Evolutionary conservation across 1,139 yeast species (phyloP).

Genomic region (Candida neerlandica): DNA sequence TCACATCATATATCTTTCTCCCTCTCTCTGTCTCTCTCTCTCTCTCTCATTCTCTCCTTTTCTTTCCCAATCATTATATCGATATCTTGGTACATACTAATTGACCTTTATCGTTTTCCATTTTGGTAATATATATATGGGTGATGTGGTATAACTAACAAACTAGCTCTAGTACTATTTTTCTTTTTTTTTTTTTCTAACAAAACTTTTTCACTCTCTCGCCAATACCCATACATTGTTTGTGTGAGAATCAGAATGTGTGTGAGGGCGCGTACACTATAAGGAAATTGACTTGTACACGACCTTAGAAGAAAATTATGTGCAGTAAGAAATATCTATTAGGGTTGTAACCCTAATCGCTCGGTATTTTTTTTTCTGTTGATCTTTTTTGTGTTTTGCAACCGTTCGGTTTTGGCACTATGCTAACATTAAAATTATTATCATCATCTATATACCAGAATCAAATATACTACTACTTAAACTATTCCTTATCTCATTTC

Average conservation of each 20-base stretch:
- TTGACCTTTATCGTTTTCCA: slow-evolving; percentile 99
- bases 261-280: background rate
- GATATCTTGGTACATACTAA: slow-evolving; percentile 67
- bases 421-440: too few species aligned
- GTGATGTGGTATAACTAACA: background rate
- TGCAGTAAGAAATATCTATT: slow-evolving; percentile 2
- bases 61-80: background rate
- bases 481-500: background rate
- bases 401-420: background rate
- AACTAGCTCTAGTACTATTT: background rate
- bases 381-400: slow-evolving; percentile 1
- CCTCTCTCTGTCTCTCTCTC: background rate
- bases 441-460: too few species aligned
- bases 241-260: background rate
- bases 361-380: background rate
- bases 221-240: too few species aligned
- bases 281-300: background rate
- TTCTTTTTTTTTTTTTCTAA: slow-evolving; percentile 6
- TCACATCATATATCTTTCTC: too few species aligned
- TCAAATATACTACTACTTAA: too few species aligned
- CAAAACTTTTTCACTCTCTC: slow-evolving; percentile 4
- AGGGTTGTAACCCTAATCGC: slow-evolving; percentile 4
- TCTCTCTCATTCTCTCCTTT: background rate
- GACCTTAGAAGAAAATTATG: background rate
- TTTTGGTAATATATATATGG: slow-evolving; percentile 46